Percentiles rank a stretch among this genome's conserved stretches.
Conservation (phyloP, 768 basidiomycete genomes). For the Boletellus ananiceps region DNA sequence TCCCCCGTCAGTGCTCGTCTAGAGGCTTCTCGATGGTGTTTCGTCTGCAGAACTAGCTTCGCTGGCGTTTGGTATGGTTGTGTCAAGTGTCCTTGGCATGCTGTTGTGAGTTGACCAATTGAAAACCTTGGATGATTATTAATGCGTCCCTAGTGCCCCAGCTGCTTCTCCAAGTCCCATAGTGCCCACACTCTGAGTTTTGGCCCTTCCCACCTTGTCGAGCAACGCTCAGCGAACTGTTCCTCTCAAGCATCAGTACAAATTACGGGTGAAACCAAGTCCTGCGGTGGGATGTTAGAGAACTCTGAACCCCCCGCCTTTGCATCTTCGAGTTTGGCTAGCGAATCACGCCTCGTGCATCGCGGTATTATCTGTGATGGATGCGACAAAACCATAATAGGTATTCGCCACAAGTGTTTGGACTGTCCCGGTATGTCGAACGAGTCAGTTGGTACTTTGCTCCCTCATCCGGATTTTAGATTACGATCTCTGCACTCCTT, state of each 20-base stretch:
- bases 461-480: slow-evolving; percentile 37
- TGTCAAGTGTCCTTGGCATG: slow-evolving; percentile 30
- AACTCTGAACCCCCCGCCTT: background rate
- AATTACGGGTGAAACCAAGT: background rate
- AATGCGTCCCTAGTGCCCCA: slow-evolving; percentile 20
- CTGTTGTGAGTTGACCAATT: slow-evolving; percentile 20
- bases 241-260: background rate
- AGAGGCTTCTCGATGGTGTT: slow-evolving; percentile 21
- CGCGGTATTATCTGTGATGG: slow-evolving; percentile 58
- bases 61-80: slow-evolving; percentile 29
- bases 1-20: background rate
- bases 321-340: background rate
- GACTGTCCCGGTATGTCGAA: slow-evolving; percentile 59
- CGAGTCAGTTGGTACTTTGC: background rate
- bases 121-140: background rate
- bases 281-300: background rate
- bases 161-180: slow-evolving; percentile 27
- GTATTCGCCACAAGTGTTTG: slow-evolving; percentile 74
- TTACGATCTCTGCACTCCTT: slow-evolving; percentile 66
- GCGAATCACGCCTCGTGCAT: slow-evolving; percentile 39
- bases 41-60: slow-evolving; percentile 27
- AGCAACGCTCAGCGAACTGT: slow-evolving; percentile 8
- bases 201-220: slow-evolving; percentile 28
- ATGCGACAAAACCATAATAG: slow-evolving; percentile 55
- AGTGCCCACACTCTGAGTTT: slow-evolving; percentile 29